These are phyloP conservation scores for Cynara cardunculus DNA, from an alignment of 129 eudicot genomes.

Conservation along the genomic window DNA sequence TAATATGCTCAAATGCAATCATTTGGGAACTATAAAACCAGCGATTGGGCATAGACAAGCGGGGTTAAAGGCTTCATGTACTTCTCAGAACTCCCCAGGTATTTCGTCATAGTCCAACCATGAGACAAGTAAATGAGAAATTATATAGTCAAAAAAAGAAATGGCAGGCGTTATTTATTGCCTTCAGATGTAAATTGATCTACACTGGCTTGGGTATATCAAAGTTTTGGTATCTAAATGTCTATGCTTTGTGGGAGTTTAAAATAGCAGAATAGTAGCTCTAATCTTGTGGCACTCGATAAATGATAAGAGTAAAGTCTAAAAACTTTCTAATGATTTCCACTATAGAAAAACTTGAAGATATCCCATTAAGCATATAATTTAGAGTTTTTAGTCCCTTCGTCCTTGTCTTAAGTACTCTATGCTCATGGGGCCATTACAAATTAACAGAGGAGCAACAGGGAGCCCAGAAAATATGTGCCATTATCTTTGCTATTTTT, in stretches of 20 bases:
- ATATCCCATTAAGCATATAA: neutral
- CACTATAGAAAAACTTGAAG: slow-evolving; percentile 1
- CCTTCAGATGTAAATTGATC: neutral
- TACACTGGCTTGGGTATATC: neutral
- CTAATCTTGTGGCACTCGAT: neutral
- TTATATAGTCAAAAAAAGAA: slow-evolving; percentile 2
- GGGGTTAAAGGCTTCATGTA: slow-evolving; percentile 49
- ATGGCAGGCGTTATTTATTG: neutral
- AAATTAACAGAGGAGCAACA: neutral
- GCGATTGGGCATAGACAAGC: slow-evolving; percentile 27
- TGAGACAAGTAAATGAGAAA: slow-evolving; percentile 6
- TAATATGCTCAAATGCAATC: slow-evolving; percentile 25
- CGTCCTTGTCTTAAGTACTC: neutral
- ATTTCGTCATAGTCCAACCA: slow-evolving; percentile 11
- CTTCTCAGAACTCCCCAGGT: slow-evolving; percentile 67
- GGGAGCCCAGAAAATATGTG: neutral
- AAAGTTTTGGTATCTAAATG: neutral
- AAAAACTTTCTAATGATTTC: neutral
- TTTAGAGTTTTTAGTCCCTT: neutral
- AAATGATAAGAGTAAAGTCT: neutral
- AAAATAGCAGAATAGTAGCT: neutral
- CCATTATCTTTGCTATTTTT: neutral
- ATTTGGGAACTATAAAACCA: slow-evolving; percentile 24
- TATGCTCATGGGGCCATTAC: slow-evolving; percentile 7
- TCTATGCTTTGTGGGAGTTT: slow-evolving; percentile 1